Percentiles rank a stretch among this genome's conserved stretches.
Conservation (phyloP, 2,329 filamentous ascomycete genomes). For the Pochonia chlamydosporia region DNA sequence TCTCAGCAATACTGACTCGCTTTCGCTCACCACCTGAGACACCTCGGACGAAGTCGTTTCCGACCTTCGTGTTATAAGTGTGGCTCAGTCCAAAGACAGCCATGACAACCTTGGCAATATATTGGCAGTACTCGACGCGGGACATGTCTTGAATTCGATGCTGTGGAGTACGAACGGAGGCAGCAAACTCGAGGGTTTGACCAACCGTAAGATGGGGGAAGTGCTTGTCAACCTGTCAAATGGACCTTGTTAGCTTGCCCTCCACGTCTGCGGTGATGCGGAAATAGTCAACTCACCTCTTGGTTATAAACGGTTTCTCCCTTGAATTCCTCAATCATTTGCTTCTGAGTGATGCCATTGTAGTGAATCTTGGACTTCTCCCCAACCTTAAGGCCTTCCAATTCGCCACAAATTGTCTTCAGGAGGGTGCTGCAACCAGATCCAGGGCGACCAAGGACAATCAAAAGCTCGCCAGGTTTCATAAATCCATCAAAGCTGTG, state of each 20-base stretch:
- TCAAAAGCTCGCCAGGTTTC: constrained; percentile 58
- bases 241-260: not conserved
- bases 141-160: constrained; percentile 58
- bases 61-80: constrained; percentile 67
- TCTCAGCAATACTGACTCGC: constrained; percentile 77
- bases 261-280: not conserved
- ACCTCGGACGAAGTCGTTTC: constrained; percentile 68
- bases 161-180: constrained; percentile 61
- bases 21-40: constrained; percentile 69
- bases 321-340: constrained; percentile 55
- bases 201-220: constrained; percentile 74
- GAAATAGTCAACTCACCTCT: constrained; percentile 38
- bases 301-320: constrained; percentile 70
- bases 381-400: constrained; percentile 50
- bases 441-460: constrained; percentile 62
- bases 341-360: constrained; percentile 49
- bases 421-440: constrained; percentile 60
- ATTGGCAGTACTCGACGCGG: constrained; percentile 51
- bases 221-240: constrained; percentile 56
- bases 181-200: constrained; percentile 67
- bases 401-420: constrained; percentile 55
- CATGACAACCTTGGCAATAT: constrained; percentile 62
- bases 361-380: constrained; percentile 51
- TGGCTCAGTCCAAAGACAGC: constrained; percentile 69
- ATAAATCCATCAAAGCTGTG: constrained; percentile 59